Evolutionary conservation across 1,139 yeast species (phyloP), one percentile per base, ranked within the genome.

Genomic region (Kodamaea anthophila): DNA sequence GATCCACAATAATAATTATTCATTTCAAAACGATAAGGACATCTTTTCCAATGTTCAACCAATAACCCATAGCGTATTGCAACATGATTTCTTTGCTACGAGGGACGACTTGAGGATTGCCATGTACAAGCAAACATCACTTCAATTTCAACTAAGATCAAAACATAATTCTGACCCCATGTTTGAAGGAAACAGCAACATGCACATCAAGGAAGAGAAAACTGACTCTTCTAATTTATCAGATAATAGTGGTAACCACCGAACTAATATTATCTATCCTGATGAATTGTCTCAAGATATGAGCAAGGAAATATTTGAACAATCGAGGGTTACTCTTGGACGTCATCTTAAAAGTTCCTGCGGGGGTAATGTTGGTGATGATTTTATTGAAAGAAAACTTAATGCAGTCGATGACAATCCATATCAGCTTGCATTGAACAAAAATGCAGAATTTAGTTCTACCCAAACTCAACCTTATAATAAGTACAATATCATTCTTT

Each of bases 31-130:
- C n/a, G n/a, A n/a, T 4, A 30, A 33, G 13, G 43, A 43, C 13
- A 42, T 44, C 7, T 41, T 42, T 27, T 41, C 49, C 15, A 31
- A 29, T 29, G 42, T 42, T 9, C 33, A 41, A 3, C 43, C 46
- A 5, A 30, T 37, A 6, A 35, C 36, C 5, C 35, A 32, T 12
- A 31, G 29, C 20, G 26, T 34, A 2, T 31, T 36, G 12, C 43
- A 37, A 6, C 34, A 33, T n/a, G 47, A 41, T n/a, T 40, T 41
- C 25, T 40, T 30, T 28, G 32, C 39, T 2, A 37, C 46, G 4
- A 43, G 39, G 19, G 47, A 49, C 14, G 46, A 47, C 20, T 35
- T 50, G 19, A 35, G 48, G 18, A 23, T 36, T 22, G 51, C 53
- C 1, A 23, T 49, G 5, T 47, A 47, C 31, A 44, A 40, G 15